A percentile compares a stretch with the other conserved stretches of the same genome.
These are phyloP conservation scores for Microsporum audouinii DNA, from an alignment of 2,329 filamentous ascomycete genomes.

Conservation along the genomic window DNA sequence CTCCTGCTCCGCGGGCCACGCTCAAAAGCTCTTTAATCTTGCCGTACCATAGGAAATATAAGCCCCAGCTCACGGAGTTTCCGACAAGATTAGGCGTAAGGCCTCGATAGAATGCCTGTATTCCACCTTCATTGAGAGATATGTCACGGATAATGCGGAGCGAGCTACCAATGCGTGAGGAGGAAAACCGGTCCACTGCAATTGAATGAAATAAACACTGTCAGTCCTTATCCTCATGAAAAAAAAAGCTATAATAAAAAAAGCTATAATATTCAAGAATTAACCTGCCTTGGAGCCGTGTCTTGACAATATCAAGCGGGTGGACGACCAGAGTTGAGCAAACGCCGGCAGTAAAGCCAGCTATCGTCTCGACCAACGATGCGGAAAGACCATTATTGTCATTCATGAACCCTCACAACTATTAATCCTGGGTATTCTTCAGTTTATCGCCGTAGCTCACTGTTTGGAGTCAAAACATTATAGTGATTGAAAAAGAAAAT, in stretches of 20 bases:
- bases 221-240: background rate
- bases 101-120: conserved; percentile 73
- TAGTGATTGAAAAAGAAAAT: background rate
- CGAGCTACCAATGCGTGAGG: conserved; percentile 42
- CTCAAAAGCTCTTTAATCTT: conserved; percentile 47
- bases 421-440: background rate
- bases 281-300: conserved; percentile 69
- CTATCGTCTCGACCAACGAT: conserved; percentile 73
- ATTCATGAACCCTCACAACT: conserved; percentile 29
- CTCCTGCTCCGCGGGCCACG: conserved; percentile 27
- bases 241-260: background rate
- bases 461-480: background rate
- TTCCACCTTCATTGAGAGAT: conserved; percentile 42
- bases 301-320: conserved; percentile 92
- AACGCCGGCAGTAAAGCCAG: conserved; percentile 79
- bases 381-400: conserved; percentile 52
- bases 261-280: background rate
- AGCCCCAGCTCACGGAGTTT: conserved; percentile 78
- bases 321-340: conserved; percentile 79
- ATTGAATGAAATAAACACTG: conserved; percentile 26
- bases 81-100: conserved; percentile 82
- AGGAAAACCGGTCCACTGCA: conserved; percentile 42
- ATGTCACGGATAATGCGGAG: conserved; percentile 43
- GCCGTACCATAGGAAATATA: conserved; percentile 74
- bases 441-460: background rate